Conservation (phyloP, 2,329 filamentous ascomycete genomes). For the Neonectria magnoliae region DNA sequence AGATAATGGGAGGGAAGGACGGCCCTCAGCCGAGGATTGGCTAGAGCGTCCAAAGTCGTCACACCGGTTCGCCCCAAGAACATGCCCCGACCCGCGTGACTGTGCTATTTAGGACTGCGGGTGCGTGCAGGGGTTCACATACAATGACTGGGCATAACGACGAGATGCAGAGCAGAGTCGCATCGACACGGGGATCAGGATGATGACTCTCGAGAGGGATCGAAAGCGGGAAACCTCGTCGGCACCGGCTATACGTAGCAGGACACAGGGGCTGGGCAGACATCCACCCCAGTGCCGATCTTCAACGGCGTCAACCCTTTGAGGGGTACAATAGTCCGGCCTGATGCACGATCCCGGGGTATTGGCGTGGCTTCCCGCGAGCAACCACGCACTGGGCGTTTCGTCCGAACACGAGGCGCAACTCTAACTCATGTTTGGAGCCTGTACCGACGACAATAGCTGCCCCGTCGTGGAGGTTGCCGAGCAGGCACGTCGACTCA, state of each 20-base stretch:
- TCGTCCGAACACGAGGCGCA: constrained; percentile 36
- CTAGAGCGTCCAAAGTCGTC: neutral
- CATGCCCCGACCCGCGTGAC: constrained; percentile 20
- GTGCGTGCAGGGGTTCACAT: constrained; percentile 23
- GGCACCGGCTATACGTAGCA: constrained; percentile 1
- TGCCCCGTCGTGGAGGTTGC: constrained; percentile 22
- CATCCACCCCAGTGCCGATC: neutral
- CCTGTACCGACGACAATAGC: constrained; percentile 17
- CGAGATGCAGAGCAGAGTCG: constrained; percentile 3
- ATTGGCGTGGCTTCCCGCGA: constrained; percentile 24
- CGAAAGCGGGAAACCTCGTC: neutral
- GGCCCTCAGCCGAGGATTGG: neutral
- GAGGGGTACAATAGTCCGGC: constrained; percentile 6
- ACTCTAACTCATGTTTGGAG: constrained; percentile 23
- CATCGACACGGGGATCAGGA: neutral
- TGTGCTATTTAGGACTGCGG: constrained; percentile 27
- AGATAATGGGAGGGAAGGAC: neutral
- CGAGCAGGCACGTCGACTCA: constrained; percentile 15
- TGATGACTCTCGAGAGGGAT: constrained; percentile 21
- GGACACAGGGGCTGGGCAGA: neutral
- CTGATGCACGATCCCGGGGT: constrained; percentile 25
- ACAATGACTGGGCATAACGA: constrained; percentile 4
- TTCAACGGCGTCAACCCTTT: constrained; percentile 8
- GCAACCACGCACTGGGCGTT: constrained; percentile 16
- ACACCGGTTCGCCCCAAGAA: constrained; percentile 14